These are phyloP conservation scores for Chlorella ohadii DNA, from an alignment of 139 green algal genomes.

Conservation along the genomic window DNA sequence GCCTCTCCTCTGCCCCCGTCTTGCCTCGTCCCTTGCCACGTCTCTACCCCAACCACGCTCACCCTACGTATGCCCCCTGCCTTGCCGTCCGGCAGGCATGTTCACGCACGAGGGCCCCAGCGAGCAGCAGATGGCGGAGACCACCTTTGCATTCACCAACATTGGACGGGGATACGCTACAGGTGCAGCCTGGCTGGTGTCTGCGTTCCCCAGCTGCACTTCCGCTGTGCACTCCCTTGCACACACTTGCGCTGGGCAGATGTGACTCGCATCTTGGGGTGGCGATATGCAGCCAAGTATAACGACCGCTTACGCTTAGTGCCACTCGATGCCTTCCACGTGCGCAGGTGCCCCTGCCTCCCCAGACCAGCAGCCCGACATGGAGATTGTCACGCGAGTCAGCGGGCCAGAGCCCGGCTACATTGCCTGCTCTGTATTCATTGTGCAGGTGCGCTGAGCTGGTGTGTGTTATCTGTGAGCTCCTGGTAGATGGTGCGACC, in stretches of 20 bases:
- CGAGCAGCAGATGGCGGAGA: slow-evolving; percentile 60
- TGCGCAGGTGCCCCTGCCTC: background rate
- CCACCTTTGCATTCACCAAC: slow-evolving; percentile 55
- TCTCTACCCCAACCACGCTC: background rate
- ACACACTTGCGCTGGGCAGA: no score
- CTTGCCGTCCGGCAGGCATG: slow-evolving; percentile 57
- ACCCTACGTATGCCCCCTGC: no score
- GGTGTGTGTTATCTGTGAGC: background rate
- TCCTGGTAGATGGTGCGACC: background rate
- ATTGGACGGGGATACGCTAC: slow-evolving; percentile 53
- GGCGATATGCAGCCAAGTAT: no score
- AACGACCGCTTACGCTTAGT: no score
- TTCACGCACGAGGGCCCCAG: slow-evolving; percentile 68
- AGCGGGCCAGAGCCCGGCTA: slow-evolving; percentile 70
- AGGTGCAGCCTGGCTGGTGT: background rate
- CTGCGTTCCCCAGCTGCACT: no score
- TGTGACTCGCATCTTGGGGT: no score
- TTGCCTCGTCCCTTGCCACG: background rate
- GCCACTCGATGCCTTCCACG: no score
- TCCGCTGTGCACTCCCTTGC: no score
- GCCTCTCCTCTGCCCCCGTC: background rate
- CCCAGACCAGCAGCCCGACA: slow-evolving; percentile 14
- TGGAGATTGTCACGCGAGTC: slow-evolving; percentile 44
- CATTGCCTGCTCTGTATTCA: slow-evolving; percentile 63
- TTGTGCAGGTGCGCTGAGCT: slow-evolving; percentile 40